Percentiles rank a stretch among this genome's conserved stretches.
Conservation (phyloP, 2,329 filamentous ascomycete genomes). For the Alternaria sp. region DNA sequence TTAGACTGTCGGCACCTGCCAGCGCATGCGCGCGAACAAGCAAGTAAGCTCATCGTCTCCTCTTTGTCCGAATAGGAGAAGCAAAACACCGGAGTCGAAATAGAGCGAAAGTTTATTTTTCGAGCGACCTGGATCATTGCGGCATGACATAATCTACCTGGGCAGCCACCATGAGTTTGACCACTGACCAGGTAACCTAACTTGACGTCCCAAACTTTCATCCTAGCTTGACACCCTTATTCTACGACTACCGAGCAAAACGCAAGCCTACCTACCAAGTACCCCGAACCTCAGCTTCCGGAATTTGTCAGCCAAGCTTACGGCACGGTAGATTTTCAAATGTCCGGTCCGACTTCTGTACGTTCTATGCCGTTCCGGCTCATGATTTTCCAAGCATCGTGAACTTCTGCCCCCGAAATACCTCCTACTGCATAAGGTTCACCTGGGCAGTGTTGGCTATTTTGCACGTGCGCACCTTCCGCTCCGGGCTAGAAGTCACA, state of each 20-base stretch:
- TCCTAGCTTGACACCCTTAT: not conserved
- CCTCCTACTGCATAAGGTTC: not conserved
- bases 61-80: slow-evolving; percentile 1
- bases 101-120: slow-evolving; percentile 1
- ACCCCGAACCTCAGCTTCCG: not conserved
- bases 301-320: not conserved
- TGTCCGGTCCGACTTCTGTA: not conserved
- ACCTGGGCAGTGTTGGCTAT: not conserved
- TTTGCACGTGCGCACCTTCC: not conserved
- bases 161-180: not conserved
- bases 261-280: not conserved
- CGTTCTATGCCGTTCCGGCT: not conserved
- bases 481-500: not conserved
- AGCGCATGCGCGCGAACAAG: slow-evolving; percentile 1
- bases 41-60: not conserved
- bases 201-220: not conserved
- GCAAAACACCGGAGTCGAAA: not conserved
- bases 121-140: not conserved
- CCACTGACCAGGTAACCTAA: not conserved
- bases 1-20: slow-evolving; percentile 3
- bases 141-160: not conserved
- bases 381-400: not conserved
- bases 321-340: not conserved
- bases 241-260: not conserved
- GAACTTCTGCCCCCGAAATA: not conserved